These are phyloP conservation scores for Nigrospora oryzae DNA, from an alignment of 2,329 filamentous ascomycete genomes.

Conservation along the genomic window DNA sequence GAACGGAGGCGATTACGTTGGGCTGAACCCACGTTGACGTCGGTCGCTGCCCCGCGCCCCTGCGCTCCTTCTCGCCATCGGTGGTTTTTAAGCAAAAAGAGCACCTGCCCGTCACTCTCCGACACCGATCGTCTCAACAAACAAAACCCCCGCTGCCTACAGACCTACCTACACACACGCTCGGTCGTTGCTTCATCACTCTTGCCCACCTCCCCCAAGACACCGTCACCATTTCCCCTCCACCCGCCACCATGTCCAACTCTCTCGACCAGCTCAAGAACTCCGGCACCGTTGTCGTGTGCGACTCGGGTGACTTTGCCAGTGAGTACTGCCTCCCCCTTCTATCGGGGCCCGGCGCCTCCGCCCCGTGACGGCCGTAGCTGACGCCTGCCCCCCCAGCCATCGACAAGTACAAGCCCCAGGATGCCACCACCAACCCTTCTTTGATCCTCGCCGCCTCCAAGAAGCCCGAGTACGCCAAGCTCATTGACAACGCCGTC, in stretches of 20 bases:
- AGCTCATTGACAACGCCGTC: conserved; percentile 80
- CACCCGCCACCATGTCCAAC: conserved; percentile 57
- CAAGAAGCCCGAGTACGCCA: conserved; percentile 95
- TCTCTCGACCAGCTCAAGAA: conserved; percentile 97
- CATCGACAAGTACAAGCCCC: conserved; percentile 99
- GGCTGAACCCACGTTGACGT: neutral
- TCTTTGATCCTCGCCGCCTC: conserved; percentile 96
- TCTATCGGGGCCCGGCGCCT: no score
- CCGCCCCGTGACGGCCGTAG: neutral
- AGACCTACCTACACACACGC: neutral
- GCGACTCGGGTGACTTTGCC: conserved; percentile 85
- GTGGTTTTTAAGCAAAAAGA: neutral
- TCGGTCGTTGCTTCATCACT: neutral
- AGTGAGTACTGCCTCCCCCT: conserved; percentile 44
- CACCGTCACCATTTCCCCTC: neutral
- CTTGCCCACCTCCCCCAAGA: neutral
- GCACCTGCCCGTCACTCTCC: neutral
- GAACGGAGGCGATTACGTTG: neutral
- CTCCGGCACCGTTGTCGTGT: conserved; percentile 92
- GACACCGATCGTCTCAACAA: neutral
- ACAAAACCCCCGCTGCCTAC: neutral
- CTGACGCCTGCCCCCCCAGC: conserved; percentile 38
- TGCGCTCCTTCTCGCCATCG: neutral
- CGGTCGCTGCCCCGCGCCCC: conserved; percentile 1
- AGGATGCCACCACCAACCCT: conserved; percentile 99